Conservation (phyloP, 2,329 filamentous ascomycete species). For the Macrophomina pseudophaseolina region DNA sequence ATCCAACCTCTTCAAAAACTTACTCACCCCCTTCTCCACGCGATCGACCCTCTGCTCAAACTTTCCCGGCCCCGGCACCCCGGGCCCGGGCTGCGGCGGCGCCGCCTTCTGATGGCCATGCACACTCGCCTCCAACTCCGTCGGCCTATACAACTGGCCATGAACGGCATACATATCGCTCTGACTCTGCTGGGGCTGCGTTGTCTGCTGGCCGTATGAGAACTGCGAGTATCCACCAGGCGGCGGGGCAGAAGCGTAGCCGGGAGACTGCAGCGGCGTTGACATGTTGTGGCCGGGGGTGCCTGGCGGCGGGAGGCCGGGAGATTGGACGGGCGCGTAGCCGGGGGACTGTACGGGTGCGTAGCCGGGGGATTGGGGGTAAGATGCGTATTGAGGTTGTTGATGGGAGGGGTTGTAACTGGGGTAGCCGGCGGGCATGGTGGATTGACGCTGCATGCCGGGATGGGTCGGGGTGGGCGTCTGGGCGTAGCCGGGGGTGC, state of each 20-base stretch:
- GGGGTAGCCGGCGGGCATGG: constrained; percentile 32
- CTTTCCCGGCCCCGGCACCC: constrained; percentile 50
- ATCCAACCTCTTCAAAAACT: constrained; percentile 78
- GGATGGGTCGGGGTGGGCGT: constrained; percentile 32
- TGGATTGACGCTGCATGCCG: constrained; percentile 39
- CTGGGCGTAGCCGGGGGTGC: constrained; percentile 34
- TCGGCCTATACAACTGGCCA: constrained; percentile 72
- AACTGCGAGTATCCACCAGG: constrained; percentile 65
- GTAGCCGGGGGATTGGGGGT: constrained; percentile 40
- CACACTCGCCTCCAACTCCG: constrained; percentile 61
- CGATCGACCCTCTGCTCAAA: constrained; percentile 70
- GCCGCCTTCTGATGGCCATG: constrained; percentile 45
- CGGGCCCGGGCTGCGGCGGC: constrained; percentile 25
- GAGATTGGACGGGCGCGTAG: constrained; percentile 32
- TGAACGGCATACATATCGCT: constrained; percentile 62
- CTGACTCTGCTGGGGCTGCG: constrained; percentile 2
- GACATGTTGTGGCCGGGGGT: constrained; percentile 16
- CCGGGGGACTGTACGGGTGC: constrained; percentile 35
- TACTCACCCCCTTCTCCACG: constrained; percentile 71
- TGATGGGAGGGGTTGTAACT: constrained; percentile 33
- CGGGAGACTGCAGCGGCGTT: constrained; percentile 40
- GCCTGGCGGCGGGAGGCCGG: constrained; percentile 27
- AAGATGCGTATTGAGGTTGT: constrained; percentile 46
- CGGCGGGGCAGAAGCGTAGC: constrained; percentile 44
- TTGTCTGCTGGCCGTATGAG: constrained; percentile 40